Evolutionary conservation across 2,329 filamentous ascomycete species (phyloP), one percentile per base, ranked within the genome.

Genomic region (Dendryphion nanum): DNA sequence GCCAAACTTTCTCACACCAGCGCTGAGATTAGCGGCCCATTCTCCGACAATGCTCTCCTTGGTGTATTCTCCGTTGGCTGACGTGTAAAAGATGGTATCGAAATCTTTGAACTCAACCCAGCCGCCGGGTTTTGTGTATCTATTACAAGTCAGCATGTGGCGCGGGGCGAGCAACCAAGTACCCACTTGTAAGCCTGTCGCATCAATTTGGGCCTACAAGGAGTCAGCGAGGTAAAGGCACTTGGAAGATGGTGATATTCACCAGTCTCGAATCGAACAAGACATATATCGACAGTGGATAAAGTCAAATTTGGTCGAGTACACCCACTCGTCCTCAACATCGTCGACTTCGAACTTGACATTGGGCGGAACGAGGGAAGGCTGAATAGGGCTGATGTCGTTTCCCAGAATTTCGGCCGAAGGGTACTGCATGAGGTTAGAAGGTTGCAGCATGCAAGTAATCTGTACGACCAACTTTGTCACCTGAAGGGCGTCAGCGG

Each of bases 301-400:
- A 17, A 52, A 57, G 40, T 64, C 57, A 38, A 61, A 63, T 33
- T 55, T 51, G 1, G 40, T 37, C 2, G 44, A 38, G 24, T 59
- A 61, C 2, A 51, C 47, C 64, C 65, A 68, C 18, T 65, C 57
- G 6, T 61, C 51, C 30, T 68, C 63, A 12, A 63, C 47, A 35
- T 68, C 63, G 38, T 69, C 65, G 33, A 68, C 58, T 37, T 68
- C 61, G 47, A 69, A 68, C 20, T 43, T 49, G 32, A 57, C 57
- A 37, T 67, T 68, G 13, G 62, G 59, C 1, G 65, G 65, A 4
- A 61, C 53, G 19, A 73, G 72, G 16, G 37, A 33, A 1, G 63
- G 63, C 34, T 65, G 63, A 4, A 64, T 59, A 5, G 64, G 61
- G 24, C 55, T 61, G 12, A 69, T 58, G 37, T 69, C 66, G 10